phyloP scores from a whole-genome alignment of 768 basidiomycete genomes.

The Astraeus odoratus region DNA sequence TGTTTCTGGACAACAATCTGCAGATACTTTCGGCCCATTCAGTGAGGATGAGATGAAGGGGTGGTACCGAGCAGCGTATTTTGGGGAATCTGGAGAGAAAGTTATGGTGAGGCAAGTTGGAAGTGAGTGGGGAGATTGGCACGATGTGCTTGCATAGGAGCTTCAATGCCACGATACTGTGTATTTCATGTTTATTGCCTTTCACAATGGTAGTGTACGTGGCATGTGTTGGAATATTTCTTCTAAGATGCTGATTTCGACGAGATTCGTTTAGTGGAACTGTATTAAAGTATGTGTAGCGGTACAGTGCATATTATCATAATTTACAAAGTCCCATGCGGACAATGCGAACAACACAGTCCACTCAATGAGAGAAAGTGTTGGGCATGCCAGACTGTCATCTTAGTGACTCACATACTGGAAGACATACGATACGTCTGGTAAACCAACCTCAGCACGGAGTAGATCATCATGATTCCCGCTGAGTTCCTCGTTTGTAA shows the following conservation, averaged over 20 bases:
- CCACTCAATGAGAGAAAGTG: too few species aligned
- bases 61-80: constrained; percentile 79
- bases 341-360: too few species aligned
- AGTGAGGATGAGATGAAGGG: constrained; percentile 69
- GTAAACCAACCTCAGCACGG: constrained; percentile 76
- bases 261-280: too few species aligned
- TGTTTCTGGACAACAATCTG: constrained; percentile 41
- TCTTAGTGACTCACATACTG: constrained; percentile 86
- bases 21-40: constrained; percentile 72
- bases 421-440: constrained; percentile 91
- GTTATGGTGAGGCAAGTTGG: constrained; percentile 63
- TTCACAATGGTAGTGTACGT: too few species aligned
- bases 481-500: constrained; percentile 79
- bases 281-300: too few species aligned
- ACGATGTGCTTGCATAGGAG: constrained; percentile 47
- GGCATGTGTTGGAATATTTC: too few species aligned
- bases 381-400: not conserved
- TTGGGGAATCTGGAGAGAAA: constrained; percentile 71
- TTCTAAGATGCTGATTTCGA: too few species aligned
- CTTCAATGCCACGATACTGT: too few species aligned
- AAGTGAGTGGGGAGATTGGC: constrained; percentile 72
- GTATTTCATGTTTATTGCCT: too few species aligned
- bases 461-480: constrained; percentile 94
- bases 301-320: too few species aligned
- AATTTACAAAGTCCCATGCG: too few species aligned